Percentiles rank a stretch among this genome's conserved stretches.
Conservation (phyloP, 805 yeast species). For the Zygotorulaspora chibaensis region DNA sequence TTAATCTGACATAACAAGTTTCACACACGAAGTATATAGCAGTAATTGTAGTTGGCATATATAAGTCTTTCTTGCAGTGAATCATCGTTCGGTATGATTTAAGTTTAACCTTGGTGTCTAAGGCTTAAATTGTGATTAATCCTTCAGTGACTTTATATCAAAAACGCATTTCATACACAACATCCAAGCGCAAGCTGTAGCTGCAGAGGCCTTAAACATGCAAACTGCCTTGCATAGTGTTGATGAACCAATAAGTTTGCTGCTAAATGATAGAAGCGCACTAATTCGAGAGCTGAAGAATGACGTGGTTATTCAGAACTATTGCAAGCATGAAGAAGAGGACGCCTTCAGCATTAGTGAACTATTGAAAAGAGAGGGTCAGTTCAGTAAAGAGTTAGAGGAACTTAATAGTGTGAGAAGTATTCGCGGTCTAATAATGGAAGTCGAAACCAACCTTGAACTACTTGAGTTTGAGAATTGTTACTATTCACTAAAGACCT, state of each 20-base stretch:
- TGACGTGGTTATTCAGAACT: slow-evolving; percentile 3
- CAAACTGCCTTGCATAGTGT: background rate
- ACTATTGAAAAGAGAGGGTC: slow-evolving; percentile 18
- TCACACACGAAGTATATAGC: background rate
- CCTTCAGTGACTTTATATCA: no score
- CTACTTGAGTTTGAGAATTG: slow-evolving; percentile 32
- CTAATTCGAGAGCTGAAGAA: slow-evolving; percentile 3
- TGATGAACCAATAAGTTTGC: background rate
- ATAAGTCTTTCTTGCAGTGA: background rate
- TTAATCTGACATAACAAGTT: slow-evolving; percentile 25
- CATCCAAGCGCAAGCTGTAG: no score
- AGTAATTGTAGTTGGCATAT: background rate
- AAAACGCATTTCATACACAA: no score
- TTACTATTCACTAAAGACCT: slow-evolving; percentile 27
- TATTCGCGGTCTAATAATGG: slow-evolving; percentile 23
- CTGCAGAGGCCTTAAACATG: background rate
- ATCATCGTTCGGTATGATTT: background rate
- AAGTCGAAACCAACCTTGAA: slow-evolving; percentile 29
- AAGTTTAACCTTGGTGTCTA: no score
- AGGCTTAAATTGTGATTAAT: no score
- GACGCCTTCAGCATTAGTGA: slow-evolving; percentile 1
- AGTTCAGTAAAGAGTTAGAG: slow-evolving; percentile 20
- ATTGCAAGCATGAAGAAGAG: background rate
- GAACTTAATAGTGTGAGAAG: slow-evolving; percentile 20
- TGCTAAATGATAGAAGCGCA: slow-evolving; percentile 3